These are phyloP conservation scores for Heliamphora pulchella DNA, from an alignment of 179 eudicot species.

Conservation along the genomic window DNA sequence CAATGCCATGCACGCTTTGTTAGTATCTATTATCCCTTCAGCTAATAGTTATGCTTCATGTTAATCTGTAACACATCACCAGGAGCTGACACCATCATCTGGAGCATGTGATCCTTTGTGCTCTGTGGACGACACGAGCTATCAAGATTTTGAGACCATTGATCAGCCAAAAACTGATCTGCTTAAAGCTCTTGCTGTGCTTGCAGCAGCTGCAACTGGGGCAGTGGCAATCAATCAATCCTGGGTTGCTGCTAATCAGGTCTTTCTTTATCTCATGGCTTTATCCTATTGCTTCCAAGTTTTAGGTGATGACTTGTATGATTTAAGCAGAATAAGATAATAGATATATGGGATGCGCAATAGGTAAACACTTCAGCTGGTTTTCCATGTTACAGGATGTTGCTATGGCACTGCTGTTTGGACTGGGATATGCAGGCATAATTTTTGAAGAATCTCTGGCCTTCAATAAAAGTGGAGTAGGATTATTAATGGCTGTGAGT, in stretches of 20 bases:
- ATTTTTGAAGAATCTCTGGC: conserved; percentile 95
- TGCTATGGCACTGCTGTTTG: conserved; percentile 90
- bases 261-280: conserved; percentile 21
- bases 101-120: conserved; percentile 89
- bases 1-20: background rate
- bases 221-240: conserved; percentile 79
- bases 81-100: conserved; percentile 48
- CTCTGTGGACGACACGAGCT: conserved; percentile 76
- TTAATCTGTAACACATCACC: conserved; percentile 15
- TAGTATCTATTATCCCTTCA: background rate
- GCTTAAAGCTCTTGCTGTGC: conserved; percentile 67
- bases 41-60: conserved; percentile 2
- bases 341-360: background rate
- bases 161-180: conserved; percentile 80
- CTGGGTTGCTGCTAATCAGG: conserved; percentile 98
- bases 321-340: background rate
- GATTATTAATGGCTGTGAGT: conserved; percentile 91
- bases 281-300: background rate
- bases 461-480: conserved; percentile 97
- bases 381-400: conserved; percentile 53
- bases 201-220: conserved; percentile 75
- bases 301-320: background rate
- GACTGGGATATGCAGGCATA: conserved; percentile 82
- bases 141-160: conserved; percentile 49
- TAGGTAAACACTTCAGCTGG: conserved; percentile 13